phyloP scores from a whole-genome alignment of 768 basidiomycete genomes.

The Pleurotus pulmonarius region DNA sequence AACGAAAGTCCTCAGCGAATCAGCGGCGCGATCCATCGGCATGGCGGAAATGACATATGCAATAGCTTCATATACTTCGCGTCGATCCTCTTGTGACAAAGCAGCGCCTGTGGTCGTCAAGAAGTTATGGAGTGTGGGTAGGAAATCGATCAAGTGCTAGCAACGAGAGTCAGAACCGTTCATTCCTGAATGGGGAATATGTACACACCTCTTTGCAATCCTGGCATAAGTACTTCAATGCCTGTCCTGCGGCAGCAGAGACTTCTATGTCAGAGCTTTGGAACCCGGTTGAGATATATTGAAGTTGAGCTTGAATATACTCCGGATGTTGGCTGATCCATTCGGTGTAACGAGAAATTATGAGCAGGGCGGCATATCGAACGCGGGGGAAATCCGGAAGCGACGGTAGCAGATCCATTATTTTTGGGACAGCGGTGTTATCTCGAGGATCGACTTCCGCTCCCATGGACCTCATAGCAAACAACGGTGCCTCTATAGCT shows the following conservation, averaged over 20 bases:
- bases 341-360: constrained; percentile 93
- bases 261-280: constrained; percentile 79
- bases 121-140: constrained; percentile 90
- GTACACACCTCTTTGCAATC: constrained; percentile 81
- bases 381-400: constrained; percentile 89
- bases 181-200: neutral
- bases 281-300: constrained; percentile 91
- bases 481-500: constrained; percentile 94
- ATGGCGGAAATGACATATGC: constrained; percentile 93
- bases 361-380: constrained; percentile 91
- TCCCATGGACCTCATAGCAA: constrained; percentile 98
- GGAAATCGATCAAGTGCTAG: constrained; percentile 86
- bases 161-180: neutral
- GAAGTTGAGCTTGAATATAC: constrained; percentile 81
- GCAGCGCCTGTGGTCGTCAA: constrained; percentile 74
- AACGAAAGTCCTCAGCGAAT: constrained; percentile 82
- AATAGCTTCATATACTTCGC: constrained; percentile 94
- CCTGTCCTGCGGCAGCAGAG: constrained; percentile 90
- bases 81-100: constrained; percentile 80
- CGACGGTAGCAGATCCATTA: constrained; percentile 90
- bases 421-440: constrained; percentile 85
- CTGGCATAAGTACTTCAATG: constrained; percentile 93
- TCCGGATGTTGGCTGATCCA: constrained; percentile 91
- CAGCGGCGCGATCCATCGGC: constrained; percentile 85
- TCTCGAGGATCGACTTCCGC: constrained; percentile 85